phyloP scores from a whole-genome alignment of 129 eudicot species.

The Centrapalus pauciflorus region DNA sequence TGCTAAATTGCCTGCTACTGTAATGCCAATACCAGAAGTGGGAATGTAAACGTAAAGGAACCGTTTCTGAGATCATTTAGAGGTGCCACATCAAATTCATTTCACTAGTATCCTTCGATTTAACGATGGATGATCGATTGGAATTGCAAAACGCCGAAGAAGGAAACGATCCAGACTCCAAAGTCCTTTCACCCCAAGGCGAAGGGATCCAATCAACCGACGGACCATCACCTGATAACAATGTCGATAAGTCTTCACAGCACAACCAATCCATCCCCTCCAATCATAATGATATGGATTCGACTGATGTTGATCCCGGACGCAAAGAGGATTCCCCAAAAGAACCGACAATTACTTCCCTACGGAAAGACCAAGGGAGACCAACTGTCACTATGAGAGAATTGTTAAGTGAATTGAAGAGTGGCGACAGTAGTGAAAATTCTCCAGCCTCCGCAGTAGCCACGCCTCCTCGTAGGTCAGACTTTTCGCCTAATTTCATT shows the following conservation, averaged over 20 bases:
- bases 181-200: conserved; percentile 17
- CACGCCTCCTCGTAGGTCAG: conserved; percentile 45
- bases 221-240: conserved; percentile 21
- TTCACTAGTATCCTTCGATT: neutral
- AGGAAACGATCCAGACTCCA: conserved; percentile 26
- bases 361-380: conserved; percentile 40
- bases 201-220: conserved; percentile 10
- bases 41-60: neutral
- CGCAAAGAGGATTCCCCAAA: conserved; percentile 10
- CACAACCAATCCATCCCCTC: conserved; percentile 1
- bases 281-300: conserved; percentile 2
- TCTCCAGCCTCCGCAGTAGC: conserved; percentile 31
- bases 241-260: conserved; percentile 14
- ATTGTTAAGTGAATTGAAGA: conserved; percentile 69
- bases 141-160: conserved; percentile 28
- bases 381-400: conserved; percentile 69
- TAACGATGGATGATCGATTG: conserved; percentile 30
- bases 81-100: neutral
- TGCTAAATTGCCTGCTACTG: neutral
- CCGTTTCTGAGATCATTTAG: neutral
- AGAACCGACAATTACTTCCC: conserved; percentile 16
- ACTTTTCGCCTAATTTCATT: neutral
- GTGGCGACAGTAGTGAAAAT: conserved; percentile 26
- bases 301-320: conserved; percentile 11
- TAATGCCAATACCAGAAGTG: neutral